Base-by-base conservation (phyloP, 2,329 filamentous ascomycete species). In the Aspergillus nomiae region DNA sequence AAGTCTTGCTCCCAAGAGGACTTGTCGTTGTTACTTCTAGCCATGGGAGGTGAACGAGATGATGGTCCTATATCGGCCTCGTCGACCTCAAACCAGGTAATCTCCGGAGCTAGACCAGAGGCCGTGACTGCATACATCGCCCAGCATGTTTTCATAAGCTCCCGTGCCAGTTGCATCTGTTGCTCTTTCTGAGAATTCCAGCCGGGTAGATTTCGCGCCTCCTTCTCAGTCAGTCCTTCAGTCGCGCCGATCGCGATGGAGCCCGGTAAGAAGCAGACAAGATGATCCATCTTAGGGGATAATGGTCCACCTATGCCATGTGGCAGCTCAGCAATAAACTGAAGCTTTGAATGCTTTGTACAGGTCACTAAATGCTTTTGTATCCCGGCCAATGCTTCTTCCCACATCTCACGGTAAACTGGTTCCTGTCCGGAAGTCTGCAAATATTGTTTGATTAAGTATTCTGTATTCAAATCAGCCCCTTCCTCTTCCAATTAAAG, bases 121-220 rank as follows among this genome's bases (percentile, higher is more conserved):
- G 88, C 86, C 75, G 93, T 97, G 71, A 85, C 89, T 74, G 92
- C 91, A 81, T 97, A 97, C 90, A 94, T 97, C 73, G 91, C 92
- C 91, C 93, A 96, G 83, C 94, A 98, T 0, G 94, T 97, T 63
- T 96, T 93, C 81, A 90, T 97, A 60, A 98, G 84, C 81, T 97
- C 93, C 67, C 88, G 87, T 1, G 94, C 94, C 26, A 97, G 86
- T 66, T 86, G 79, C 84, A 97, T 92, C 74, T 97, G 92, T 64
- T 90, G 88, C 64, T 96, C 92, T 73, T 96, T 88, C 75, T 89
- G 85, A 67, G 86, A 82, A 36, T 85, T 87, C 94, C 94, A 97
- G 7, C 82, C 84, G 0, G 87, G 82, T 3, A 85, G 79, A 74
- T 90, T 89, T 67, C 86, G 88, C 16, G 93, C 93, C 73, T 92